phyloP scores from a whole-genome alignment of 371 early-diverging fungal species.

The Syncephalastrum contaminatum region DNA sequence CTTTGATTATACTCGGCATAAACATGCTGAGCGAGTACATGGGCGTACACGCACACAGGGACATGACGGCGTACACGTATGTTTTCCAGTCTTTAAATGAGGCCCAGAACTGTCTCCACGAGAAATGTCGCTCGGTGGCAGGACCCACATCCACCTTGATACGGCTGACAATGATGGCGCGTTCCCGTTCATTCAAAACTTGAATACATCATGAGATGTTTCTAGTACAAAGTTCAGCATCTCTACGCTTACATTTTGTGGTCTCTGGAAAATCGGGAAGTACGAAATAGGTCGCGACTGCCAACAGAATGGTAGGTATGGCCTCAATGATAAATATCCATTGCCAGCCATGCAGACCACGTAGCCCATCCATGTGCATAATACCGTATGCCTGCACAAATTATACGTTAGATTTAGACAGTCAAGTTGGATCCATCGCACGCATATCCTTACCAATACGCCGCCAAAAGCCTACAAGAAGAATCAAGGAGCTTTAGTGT shows the following conservation, averaged over 20 bases:
- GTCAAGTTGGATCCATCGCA: background rate
- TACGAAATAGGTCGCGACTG: slow-evolving; percentile 55
- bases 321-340: slow-evolving; percentile 81
- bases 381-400: slow-evolving; percentile 62
- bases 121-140: slow-evolving; percentile 56
- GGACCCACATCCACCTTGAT: slow-evolving; percentile 62
- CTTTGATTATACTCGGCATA: slow-evolving; percentile 11
- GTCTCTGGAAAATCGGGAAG: slow-evolving; percentile 75
- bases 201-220: background rate
- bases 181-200: slow-evolving; percentile 58
- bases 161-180: slow-evolving; percentile 52
- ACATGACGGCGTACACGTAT: slow-evolving; percentile 54
- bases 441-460: slow-evolving; percentile 28
- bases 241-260: slow-evolving; percentile 47
- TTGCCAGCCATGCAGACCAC: slow-evolving; percentile 56
- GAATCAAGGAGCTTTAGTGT: slow-evolving; percentile 1
- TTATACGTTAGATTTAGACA: background rate
- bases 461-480: slow-evolving; percentile 49
- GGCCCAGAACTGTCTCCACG: slow-evolving; percentile 55
- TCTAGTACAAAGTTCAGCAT: background rate
- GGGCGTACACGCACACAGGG: slow-evolving; percentile 51
- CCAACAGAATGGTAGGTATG: slow-evolving; percentile 62
- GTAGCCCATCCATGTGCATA: slow-evolving; percentile 56
- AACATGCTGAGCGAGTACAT: slow-evolving; percentile 8
- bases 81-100: slow-evolving; percentile 60